Evolutionary conservation across 495 filamentous ascomycete genomes (phyloP).

Genomic region (Daldinia loculata): DNA sequence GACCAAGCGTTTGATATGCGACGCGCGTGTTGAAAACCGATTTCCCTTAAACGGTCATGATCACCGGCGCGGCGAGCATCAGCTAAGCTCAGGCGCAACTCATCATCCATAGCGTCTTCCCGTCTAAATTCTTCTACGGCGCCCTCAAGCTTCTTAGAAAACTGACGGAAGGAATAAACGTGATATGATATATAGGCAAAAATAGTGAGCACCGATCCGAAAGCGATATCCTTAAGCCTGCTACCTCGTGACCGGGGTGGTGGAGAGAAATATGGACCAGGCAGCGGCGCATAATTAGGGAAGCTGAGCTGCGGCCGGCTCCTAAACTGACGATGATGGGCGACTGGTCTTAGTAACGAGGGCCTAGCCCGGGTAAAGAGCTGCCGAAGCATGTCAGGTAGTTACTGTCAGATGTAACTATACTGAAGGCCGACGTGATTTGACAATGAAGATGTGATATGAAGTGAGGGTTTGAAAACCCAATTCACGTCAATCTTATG

Average conservation of each 20-base stretch:
- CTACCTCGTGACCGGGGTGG: conserved; percentile 13
- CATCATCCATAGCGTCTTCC: not conserved
- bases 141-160: not conserved
- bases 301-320: not conserved
- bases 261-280: conserved; percentile 10
- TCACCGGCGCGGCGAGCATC: conserved; percentile 12
- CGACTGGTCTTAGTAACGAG: not conserved
- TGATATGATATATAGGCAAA: not conserved
- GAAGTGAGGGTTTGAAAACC: no score
- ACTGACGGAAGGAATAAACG: not conserved
- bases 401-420: not conserved
- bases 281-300: conserved; percentile 12
- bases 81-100: not conserved
- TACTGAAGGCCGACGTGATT: not conserved
- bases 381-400: conserved; percentile 6
- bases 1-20: not conserved
- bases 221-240: conserved; percentile 13
- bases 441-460: not conserved
- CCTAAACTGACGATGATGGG: conserved; percentile 1
- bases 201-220: conserved; percentile 7
- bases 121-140: not conserved
- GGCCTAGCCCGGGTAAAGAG: not conserved
- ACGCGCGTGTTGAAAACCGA: not conserved
- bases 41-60: conserved; percentile 3
- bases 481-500: not conserved